Evolutionary conservation across 306 rosid genomes (phyloP).

Genomic region (Parietaria judaica): DNA sequence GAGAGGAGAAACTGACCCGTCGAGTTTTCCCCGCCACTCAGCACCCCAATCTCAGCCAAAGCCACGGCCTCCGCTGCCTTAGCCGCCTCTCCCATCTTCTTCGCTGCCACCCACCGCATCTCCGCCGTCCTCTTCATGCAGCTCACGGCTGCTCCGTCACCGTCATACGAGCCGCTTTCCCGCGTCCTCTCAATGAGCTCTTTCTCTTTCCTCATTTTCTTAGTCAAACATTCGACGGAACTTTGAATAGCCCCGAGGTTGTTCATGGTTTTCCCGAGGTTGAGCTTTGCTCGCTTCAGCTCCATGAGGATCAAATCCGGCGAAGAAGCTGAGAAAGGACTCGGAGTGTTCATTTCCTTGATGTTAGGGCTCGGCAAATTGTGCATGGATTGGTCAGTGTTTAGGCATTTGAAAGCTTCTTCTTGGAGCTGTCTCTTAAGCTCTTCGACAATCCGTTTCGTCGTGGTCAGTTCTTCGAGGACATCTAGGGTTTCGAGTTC

Average conservation of each 20-base stretch:
- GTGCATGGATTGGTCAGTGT: constrained; percentile 17
- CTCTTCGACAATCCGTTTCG: constrained; percentile 74
- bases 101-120: constrained; percentile 87
- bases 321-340: constrained; percentile 29
- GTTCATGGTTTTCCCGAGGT: constrained; percentile 70
- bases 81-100: constrained; percentile 98
- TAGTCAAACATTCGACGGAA: constrained; percentile 66
- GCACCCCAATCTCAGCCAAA: constrained; percentile 72
- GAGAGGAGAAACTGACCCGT: constrained; percentile 30
- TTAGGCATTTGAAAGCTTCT: constrained; percentile 54
- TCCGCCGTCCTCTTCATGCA: constrained; percentile 64
- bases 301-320: constrained; percentile 63
- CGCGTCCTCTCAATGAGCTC: constrained; percentile 55
- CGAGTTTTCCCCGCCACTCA: constrained; percentile 34
- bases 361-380: constrained; percentile 26
- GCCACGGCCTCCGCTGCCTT: constrained; percentile 93
- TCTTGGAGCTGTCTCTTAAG: constrained; percentile 71
- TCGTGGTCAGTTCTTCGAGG: constrained; percentile 81
- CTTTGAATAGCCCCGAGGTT: constrained; percentile 78
- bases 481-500: constrained; percentile 95
- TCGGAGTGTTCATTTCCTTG: constrained; percentile 30
- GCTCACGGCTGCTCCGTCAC: constrained; percentile 15
- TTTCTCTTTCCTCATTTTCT: constrained; percentile 77
- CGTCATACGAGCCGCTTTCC: constrained; percentile 18
- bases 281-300: constrained; percentile 66